Evolutionary conservation across 2,329 filamentous ascomycete species (phyloP), one percentile per base, ranked within the genome.

Genomic region (Pleomassaria siparia): DNA sequence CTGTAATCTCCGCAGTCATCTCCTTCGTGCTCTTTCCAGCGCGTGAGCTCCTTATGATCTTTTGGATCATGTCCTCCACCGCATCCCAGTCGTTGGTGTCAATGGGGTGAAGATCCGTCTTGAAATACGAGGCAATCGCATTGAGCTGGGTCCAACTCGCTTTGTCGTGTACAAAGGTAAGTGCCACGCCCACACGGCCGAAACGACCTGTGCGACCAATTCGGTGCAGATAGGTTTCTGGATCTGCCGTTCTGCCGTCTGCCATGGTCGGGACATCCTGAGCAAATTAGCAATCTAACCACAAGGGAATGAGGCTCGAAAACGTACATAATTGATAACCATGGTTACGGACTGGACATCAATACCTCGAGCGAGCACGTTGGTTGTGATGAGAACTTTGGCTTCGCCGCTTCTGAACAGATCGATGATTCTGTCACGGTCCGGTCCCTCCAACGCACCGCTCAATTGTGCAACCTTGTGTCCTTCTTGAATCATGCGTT

Each of bases 351-450:
- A 86, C 75, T 95, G 72, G 68, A 97, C 76, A 66, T 99, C 94
- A 63, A 99, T 97, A 68, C 94, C 94, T 66, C 94, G 91, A 8
- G 94, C 89, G 49, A 99, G 82, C 29, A 99, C 91, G 66, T 99
- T 99, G 59, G 94, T 99, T 1, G 94, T 95, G 66, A 99, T 96
- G 53, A 99, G 85, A 8, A 99, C 94, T 76, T 99, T 99, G 64
- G 90, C 90, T 49, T 86, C 81, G 30, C 92, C 92, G 36, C 76
- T 82, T 49, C 94, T 86, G 82, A 99, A 99, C 47, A 88, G 82
- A 64, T 92, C 84, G 51, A 99, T 86, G 51, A 97, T 82, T 1
- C 80, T 75, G 63, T 99, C 94, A 73, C 94, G 88, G 63, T 91
- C 86, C 26, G 74, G 75, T 21, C 91, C 91, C 55, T 97, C 91